phyloP scores from a whole-genome alignment of 1,139 yeast species.

The Scheffersomyces quercinus region DNA sequence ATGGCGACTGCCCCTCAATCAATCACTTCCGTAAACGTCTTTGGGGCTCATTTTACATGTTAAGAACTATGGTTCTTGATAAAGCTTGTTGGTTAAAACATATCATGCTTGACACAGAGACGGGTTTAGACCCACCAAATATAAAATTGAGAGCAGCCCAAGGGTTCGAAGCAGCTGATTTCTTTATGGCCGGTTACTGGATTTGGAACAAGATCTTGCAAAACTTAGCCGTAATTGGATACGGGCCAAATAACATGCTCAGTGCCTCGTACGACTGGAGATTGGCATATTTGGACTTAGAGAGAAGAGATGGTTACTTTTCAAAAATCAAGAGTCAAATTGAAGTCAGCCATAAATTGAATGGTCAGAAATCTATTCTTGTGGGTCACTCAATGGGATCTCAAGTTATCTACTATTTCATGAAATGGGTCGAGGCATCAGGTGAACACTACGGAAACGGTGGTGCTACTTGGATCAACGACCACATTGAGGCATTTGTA shows the following conservation, averaged over 20 bases:
- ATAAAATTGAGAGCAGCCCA: constrained; percentile 85
- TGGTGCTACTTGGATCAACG: constrained; percentile 84
- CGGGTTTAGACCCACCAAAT: constrained; percentile 90
- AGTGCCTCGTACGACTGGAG: constrained; percentile 98
- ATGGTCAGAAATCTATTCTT: constrained; percentile 74
- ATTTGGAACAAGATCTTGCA: constrained; percentile 95
- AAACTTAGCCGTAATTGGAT: constrained; percentile 90
- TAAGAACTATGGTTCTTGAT: constrained; percentile 87
- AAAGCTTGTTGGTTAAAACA: constrained; percentile 93
- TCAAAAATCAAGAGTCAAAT: constrained; percentile 70
- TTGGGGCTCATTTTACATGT: constrained; percentile 98
- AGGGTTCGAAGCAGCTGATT: constrained; percentile 96
- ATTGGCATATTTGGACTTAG: constrained; percentile 83
- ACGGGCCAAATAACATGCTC: constrained; percentile 86
- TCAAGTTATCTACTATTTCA: constrained; percentile 80
- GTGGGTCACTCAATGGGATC: constrained; percentile 97
- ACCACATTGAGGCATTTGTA: constrained; percentile 73
- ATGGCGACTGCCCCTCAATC: constrained; percentile 75
- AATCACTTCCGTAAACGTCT: constrained; percentile 85
- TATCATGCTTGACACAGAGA: constrained; percentile 81
- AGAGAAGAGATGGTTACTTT: constrained; percentile 82
- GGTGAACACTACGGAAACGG: constrained; percentile 85
- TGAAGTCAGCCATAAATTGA: constrained; percentile 50
- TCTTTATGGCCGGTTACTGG: constrained; percentile 97
- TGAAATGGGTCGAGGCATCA: constrained; percentile 94